Conservation (phyloP, 257 asterid genomes). For the Forsythia suspensa region DNA sequence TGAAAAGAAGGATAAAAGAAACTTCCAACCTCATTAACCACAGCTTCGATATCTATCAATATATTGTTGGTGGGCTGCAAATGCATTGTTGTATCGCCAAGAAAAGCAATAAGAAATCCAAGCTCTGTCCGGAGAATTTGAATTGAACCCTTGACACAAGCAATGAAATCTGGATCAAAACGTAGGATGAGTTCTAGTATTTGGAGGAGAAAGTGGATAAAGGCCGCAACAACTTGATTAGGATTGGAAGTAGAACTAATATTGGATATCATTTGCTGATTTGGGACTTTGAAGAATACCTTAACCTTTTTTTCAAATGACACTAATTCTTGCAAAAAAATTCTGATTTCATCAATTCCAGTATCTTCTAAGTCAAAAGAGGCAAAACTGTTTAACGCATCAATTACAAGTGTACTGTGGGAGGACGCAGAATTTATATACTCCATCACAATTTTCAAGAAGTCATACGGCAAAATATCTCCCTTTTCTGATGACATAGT, state of each 20-base stretch:
- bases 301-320: background rate
- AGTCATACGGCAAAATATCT: no score
- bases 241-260: background rate
- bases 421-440: no score
- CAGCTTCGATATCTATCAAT: constrained; percentile 1
- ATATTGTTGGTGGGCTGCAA: constrained; percentile 5
- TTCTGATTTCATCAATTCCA: no score
- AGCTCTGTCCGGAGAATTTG: constrained; percentile 12
- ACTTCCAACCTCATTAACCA: constrained; percentile 16
- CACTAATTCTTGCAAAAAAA: background rate
- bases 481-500: no score
- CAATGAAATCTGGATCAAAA: constrained; percentile 2
- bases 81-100: constrained; percentile 19
- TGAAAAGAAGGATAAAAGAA: background rate
- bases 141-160: constrained; percentile 10
- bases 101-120: constrained; percentile 20
- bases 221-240: constrained; percentile 17
- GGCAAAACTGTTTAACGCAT: background rate
- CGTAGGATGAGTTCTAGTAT: constrained; percentile 7
- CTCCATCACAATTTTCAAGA: no score
- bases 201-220: constrained; percentile 28
- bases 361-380: background rate
- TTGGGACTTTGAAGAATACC: background rate
- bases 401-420: no score
- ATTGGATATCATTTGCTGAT: background rate